Evolutionary conservation across 2,329 filamentous ascomycete species (phyloP).

Genomic region (Xylariaceae sp.): DNA sequence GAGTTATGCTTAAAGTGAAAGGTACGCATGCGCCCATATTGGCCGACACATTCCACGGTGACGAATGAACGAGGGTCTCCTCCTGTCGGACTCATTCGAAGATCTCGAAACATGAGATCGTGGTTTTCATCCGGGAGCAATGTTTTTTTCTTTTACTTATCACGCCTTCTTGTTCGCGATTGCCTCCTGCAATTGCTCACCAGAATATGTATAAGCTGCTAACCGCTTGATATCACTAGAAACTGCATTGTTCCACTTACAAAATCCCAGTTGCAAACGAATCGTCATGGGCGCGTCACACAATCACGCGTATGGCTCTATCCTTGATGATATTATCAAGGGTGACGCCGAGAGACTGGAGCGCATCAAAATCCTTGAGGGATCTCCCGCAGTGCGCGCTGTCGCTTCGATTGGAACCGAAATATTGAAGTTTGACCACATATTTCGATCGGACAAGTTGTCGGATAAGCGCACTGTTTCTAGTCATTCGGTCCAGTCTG

Average conservation of each 20-base stretch:
- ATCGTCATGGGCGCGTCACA: slow-evolving; percentile 58
- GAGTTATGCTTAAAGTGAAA: slow-evolving; percentile 56
- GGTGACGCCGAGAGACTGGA: slow-evolving; percentile 39
- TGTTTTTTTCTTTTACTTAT: background rate
- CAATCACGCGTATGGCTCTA: slow-evolving; percentile 55
- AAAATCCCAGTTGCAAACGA: slow-evolving; percentile 57
- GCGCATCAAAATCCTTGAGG: slow-evolving; percentile 51
- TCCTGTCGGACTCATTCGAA: background rate
- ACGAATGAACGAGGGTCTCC: background rate
- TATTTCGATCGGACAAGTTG: slow-evolving; percentile 53
- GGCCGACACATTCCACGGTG: background rate
- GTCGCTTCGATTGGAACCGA: slow-evolving; percentile 43
- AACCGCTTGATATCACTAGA: slow-evolving; percentile 34
- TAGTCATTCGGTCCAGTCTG: slow-evolving; percentile 16
- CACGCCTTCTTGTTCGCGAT: background rate
- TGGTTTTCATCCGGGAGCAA: background rate
- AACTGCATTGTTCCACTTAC: slow-evolving; percentile 50
- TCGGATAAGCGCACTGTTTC: slow-evolving; percentile 33
- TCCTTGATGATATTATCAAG: slow-evolving; percentile 50
- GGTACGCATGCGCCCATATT: slow-evolving; percentile 35
- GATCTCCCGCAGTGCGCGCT: slow-evolving; percentile 46
- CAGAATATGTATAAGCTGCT: slow-evolving; percentile 4
- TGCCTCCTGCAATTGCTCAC: background rate
- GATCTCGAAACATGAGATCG: background rate
- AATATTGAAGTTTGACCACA: slow-evolving; percentile 42